Base-by-base conservation (phyloP, 2,329 filamentous ascomycete genomes). In the Phaeoacremonium minimum region DNA sequence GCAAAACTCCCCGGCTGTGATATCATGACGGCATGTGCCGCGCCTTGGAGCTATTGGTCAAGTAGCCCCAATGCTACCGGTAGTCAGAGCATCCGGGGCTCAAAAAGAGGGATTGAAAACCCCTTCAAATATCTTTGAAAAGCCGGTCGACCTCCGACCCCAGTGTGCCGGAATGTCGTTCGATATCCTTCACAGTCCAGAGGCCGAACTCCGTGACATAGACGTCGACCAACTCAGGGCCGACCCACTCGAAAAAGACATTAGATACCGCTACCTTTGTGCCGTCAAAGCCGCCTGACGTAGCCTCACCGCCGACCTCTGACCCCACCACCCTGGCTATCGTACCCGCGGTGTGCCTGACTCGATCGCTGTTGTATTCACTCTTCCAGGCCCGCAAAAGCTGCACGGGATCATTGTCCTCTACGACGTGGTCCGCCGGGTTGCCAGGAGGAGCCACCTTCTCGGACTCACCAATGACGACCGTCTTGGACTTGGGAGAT, bases 171-270 rank as follows among this genome's bases (percentile, higher is more conserved):
- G 71, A 71, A 36, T 59, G 58, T 18, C 50, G 41, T 5, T 43
- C 47, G 15, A 77, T 67, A n/a, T 64, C 59, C 15, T 58, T 43
- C 7, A 50, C 42, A 3, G 47, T 56, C 56, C 58, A 64, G 18
- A 66, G 47, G 1, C 76, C 77, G 5, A 69, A 56, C 36, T 83
- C 75, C 4, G 71, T 75, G 19, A 78, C 55, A 46, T 77, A 81
- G 1, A 56, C 55, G 47, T 80, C 66, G 6, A 82, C 59, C 29
- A 79, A 49, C 7, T 48, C 39, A 1, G 66, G 50, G 2, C 72
- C 64, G 29, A 80, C 62, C 77, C 75, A 81, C 57, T 83, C 77
- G 33, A 81, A 80, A 41, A 76, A 78, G n/a, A 72, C 49, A 46
- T 75, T 75, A 28, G 53, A 62, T 33, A 74, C 57, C 13, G 46